Evolutionary conservation across 495 filamentous ascomycete genomes (phyloP).

Genomic region (Stereocaulon alpinum): DNA sequence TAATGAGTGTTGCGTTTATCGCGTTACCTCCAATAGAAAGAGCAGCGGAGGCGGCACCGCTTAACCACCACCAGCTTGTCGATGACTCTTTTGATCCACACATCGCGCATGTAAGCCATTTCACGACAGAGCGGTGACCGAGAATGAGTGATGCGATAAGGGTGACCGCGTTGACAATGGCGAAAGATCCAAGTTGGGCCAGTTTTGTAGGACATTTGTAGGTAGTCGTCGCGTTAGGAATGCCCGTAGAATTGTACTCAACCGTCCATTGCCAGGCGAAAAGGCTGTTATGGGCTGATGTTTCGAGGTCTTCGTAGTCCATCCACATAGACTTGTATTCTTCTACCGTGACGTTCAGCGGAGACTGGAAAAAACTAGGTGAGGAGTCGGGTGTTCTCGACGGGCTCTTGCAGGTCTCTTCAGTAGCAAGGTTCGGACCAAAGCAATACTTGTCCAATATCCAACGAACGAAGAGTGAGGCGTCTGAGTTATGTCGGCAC

Average conservation of each 20-base stretch:
- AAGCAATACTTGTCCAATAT: neutral
- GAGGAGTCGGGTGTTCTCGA: neutral
- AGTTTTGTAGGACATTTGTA: neutral
- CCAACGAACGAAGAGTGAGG: neutral
- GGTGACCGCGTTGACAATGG: neutral
- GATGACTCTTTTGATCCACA: neutral
- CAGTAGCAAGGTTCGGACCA: neutral
- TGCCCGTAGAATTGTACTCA: neutral
- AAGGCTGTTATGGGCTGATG: neutral
- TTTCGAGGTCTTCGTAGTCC: neutral
- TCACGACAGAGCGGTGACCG: neutral
- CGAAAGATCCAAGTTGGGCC: constrained; percentile 1
- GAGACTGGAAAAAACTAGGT: neutral
- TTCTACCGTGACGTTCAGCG: neutral
- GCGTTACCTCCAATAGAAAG: neutral
- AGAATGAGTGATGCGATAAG: neutral
- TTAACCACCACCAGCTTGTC: constrained; percentile 1
- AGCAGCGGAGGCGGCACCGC: neutral
- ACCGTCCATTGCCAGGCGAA: constrained; percentile 4
- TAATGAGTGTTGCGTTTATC: neutral
- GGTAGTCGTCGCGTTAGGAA: neutral
- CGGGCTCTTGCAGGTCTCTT: neutral
- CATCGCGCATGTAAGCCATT: neutral
- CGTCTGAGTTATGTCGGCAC: neutral
- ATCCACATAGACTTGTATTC: neutral